Evolutionary conservation across 495 filamentous ascomycete genomes (phyloP), one percentile per base, ranked within the genome.

Genomic region (Neurospora cerealis): DNA sequence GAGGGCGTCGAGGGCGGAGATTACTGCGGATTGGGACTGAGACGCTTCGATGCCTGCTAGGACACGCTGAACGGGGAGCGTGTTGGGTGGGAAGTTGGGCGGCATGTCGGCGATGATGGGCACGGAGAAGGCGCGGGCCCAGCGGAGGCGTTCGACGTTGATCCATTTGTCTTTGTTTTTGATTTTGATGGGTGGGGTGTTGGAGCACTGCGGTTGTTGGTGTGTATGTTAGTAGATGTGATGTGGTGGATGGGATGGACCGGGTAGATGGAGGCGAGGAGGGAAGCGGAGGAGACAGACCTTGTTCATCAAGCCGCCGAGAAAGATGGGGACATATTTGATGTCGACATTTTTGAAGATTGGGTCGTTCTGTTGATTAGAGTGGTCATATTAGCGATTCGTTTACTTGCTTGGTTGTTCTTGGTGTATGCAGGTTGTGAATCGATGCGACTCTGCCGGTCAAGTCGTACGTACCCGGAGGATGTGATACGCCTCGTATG

Each of bases 141-240:
- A 93, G 74, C 89, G 88, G n/a, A 81, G 24, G 21, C 91, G 89
- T 77, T 93, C 90, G 10, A 70, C 46, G 72, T 82, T 77, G 71
- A 91, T 89, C 87, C 88, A 94, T 74, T 83, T 83, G 77, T 87
- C 88, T 79, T 94, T 93, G 82, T 94, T 90, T 79, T 91, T 92
- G 81, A 93, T 89, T 21, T 85, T 80, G 41, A 93, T 83, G 1
- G 92, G 92, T 3, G 91, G 78, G 7, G 79, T 88, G 75, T 92
- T 93, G 36, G 84, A 86, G 78, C 88, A 91, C 78, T 81, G 42
- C 7, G 8, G 21, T 40, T 8, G 6, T 15, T 7, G 5, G 28
- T 34, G 70, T 32, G 4, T 71, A 21, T 10, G 41, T 76, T 40
- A 73, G 70, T 48, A 10, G 39, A 66, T 15, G 15, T 44, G 4